phyloP scores from a whole-genome alignment of 495 filamentous ascomycete genomes.

The Penicillium egyptiacum region DNA sequence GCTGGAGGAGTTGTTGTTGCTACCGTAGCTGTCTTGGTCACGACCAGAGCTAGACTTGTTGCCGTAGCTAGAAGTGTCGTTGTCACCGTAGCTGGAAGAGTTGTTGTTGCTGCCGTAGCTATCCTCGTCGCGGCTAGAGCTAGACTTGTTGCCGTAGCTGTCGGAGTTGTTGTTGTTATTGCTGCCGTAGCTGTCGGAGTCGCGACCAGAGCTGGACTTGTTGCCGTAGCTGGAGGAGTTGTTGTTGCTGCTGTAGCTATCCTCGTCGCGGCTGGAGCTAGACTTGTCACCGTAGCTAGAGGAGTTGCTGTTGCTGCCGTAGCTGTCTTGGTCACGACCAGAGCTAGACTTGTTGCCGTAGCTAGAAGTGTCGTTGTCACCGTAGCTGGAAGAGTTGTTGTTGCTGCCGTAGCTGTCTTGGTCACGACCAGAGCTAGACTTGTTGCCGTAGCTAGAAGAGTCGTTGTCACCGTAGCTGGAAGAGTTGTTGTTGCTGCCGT shows the following conservation, averaged over 20 bases:
- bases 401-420: constrained; percentile 1
- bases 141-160: neutral
- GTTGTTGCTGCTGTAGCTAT: constrained; percentile 5
- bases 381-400: neutral
- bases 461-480: neutral
- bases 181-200: neutral
- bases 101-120: constrained; percentile 5
- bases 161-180: neutral
- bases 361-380: neutral
- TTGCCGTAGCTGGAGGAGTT: neutral
- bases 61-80: neutral
- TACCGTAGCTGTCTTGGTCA: constrained; percentile 2
- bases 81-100: neutral
- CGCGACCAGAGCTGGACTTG: no score
- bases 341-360: neutral
- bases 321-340: neutral
- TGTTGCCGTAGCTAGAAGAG: neutral
- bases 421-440: neutral
- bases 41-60: constrained; percentile 1
- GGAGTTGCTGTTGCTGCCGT: neutral
- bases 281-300: neutral
- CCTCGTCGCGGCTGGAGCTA: neutral
- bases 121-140: neutral
- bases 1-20: neutral
- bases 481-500: neutral